These are phyloP conservation scores for Penicillium sp. DNA, from an alignment of 2,329 filamentous ascomycete genomes.

Conservation along the genomic window DNA sequence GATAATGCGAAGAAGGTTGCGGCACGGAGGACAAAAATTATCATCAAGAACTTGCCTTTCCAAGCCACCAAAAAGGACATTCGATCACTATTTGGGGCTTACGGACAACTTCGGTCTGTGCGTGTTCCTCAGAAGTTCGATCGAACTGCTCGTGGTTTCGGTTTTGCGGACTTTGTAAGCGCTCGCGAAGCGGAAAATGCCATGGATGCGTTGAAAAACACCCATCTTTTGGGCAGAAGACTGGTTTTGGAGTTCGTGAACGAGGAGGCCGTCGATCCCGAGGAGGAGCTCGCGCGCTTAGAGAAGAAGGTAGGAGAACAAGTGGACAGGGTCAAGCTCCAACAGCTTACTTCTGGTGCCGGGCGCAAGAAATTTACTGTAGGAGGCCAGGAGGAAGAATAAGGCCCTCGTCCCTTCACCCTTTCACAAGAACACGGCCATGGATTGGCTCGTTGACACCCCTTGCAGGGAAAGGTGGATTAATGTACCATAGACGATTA, in stretches of 20 bases:
- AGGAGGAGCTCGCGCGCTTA: constrained; percentile 96
- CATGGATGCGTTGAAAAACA: constrained; percentile 85
- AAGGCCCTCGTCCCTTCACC: constrained; percentile 33
- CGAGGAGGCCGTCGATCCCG: constrained; percentile 83
- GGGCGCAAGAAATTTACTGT: constrained; percentile 87
- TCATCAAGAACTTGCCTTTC: constrained; percentile 98
- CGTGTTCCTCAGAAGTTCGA: constrained; percentile 95
- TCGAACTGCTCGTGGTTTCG: constrained; percentile 83
- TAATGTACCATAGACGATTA: constrained; percentile 28
- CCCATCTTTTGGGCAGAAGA: constrained; percentile 85
- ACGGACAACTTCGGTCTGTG: constrained; percentile 88
- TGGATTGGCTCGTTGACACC: constrained; percentile 26
- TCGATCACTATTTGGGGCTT: constrained; percentile 77
- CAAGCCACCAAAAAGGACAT: constrained; percentile 93
- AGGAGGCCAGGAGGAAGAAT: constrained; percentile 64
- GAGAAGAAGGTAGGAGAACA: constrained; percentile 92
- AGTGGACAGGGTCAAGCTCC: constrained; percentile 84
- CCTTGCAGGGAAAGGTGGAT: constrained; percentile 36
- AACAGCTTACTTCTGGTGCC: constrained; percentile 73
- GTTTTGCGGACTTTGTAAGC: constrained; percentile 93
- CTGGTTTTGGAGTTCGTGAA: constrained; percentile 90
- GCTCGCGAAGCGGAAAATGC: constrained; percentile 87
- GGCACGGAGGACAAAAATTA: constrained; percentile 79
- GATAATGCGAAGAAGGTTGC: constrained; percentile 80
- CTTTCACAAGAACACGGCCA: constrained; percentile 32